These are phyloP conservation scores for Mangifera indica DNA, from an alignment of 345 rosid species.

Conservation along the genomic window DNA sequence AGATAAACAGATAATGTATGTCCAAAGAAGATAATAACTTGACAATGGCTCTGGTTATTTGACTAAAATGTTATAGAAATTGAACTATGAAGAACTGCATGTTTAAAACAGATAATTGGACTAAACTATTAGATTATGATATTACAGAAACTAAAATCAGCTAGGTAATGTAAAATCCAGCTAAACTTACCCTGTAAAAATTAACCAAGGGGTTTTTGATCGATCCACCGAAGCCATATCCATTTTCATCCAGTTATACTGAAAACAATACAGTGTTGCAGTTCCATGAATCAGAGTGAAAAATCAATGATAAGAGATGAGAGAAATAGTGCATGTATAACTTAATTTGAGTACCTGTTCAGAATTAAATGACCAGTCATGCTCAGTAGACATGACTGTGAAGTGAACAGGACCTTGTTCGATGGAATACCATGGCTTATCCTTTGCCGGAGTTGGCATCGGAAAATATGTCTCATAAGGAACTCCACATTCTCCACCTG, in stretches of 20 bases:
- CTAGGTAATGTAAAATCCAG: not conserved
- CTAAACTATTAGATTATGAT: too few species aligned
- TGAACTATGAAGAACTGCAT: too few species aligned
- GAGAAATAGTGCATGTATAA: not conserved
- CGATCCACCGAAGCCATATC: slow-evolving; percentile 61
- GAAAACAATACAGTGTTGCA: not conserved
- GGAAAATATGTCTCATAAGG: slow-evolving; percentile 68
- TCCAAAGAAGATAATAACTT: too few species aligned
- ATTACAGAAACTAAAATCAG: too few species aligned
- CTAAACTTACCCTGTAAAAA: slow-evolving; percentile 53
- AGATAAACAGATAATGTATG: too few species aligned
- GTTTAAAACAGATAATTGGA: too few species aligned
- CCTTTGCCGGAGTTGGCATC: slow-evolving; percentile 60
- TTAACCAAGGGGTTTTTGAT: slow-evolving; percentile 61
- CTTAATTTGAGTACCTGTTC: slow-evolving; percentile 42
- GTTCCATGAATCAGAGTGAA: not conserved
- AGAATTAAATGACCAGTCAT: slow-evolving; percentile 44
- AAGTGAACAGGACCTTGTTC: slow-evolving; percentile 59
- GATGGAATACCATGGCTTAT: slow-evolving; percentile 74
- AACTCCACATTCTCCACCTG: slow-evolving; percentile 76
- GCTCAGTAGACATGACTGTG: slow-evolving; percentile 64
- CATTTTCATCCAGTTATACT: slow-evolving; percentile 55
- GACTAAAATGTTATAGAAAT: too few species aligned
- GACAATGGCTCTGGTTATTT: too few species aligned
- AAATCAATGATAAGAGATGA: not conserved